Percentiles rank a stretch among this genome's conserved stretches.
Evolutionary conservation across 1,284 basidiomycete species (phyloP).

Genomic region (Ustilago esculenta): DNA sequence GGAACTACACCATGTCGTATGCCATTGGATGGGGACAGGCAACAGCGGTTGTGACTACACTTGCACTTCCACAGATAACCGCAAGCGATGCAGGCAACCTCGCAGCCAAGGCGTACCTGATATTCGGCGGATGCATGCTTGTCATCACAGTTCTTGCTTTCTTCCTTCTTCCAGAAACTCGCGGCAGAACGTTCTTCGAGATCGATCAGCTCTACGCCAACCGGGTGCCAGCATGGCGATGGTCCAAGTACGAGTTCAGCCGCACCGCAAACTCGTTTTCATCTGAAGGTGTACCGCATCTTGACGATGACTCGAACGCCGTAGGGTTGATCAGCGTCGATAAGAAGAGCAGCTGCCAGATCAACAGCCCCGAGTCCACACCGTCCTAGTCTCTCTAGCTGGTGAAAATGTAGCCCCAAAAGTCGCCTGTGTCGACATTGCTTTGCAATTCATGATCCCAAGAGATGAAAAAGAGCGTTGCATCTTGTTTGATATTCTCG

Average conservation of each 20-base stretch:
- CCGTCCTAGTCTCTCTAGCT: conserved; percentile 2
- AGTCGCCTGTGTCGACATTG: no score
- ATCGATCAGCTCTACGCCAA: conserved; percentile 58
- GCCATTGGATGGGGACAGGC: conserved; percentile 56
- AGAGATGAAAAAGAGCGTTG: no score
- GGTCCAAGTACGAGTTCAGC: conserved; percentile 45
- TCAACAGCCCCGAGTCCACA: conserved; percentile 7
- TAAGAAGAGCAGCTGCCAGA: conserved; percentile 24
- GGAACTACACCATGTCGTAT: conserved; percentile 58
- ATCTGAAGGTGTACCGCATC: conserved; percentile 7
- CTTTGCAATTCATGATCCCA: no score
- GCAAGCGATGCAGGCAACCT: conserved; percentile 49
- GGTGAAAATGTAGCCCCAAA: no score
- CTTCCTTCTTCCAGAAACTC: conserved; percentile 54
- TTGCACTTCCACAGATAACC: conserved; percentile 53
- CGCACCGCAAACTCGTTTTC: not conserved
- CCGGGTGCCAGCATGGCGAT: conserved; percentile 43
- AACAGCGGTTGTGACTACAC: conserved; percentile 56
- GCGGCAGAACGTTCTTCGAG: conserved; percentile 50
- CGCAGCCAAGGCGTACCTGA: conserved; percentile 57
- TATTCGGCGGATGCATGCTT: conserved; percentile 56
- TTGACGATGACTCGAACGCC: conserved; percentile 16
- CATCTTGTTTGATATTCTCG: no score
- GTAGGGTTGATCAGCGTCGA: conserved; percentile 36
- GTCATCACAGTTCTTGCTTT: conserved; percentile 45